Percentiles rank a stretch among this genome's conserved stretches.
Evolutionary conservation across 495 filamentous ascomycete genomes (phyloP).

Genomic region (Aspergillus steynii): DNA sequence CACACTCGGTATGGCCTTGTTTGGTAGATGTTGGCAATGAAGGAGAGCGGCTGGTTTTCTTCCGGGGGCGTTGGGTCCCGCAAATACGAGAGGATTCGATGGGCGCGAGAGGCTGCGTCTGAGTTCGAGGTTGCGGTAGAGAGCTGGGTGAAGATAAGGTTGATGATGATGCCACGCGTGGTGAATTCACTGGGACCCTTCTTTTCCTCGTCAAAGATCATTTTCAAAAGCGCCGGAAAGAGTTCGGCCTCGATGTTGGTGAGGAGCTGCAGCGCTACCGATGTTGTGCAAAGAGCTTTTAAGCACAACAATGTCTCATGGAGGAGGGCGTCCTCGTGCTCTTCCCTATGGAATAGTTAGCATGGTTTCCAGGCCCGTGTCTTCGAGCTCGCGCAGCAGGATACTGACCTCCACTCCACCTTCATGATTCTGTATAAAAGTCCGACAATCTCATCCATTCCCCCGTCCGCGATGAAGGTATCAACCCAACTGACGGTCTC

Average conservation of each 20-base stretch:
- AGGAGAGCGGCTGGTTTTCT: constrained; percentile 71
- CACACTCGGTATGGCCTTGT: constrained; percentile 88
- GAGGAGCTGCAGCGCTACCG: constrained; percentile 77
- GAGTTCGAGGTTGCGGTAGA: constrained; percentile 57
- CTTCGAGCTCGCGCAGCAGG: constrained; percentile 1
- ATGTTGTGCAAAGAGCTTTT: constrained; percentile 92
- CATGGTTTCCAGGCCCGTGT: constrained; percentile 13
- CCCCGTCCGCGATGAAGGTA: constrained; percentile 80
- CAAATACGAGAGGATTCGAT: constrained; percentile 72
- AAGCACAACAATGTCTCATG: constrained; percentile 92
- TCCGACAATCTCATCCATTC: constrained; percentile 87
- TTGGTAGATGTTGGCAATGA: constrained; percentile 86
- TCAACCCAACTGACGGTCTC: constrained; percentile 96
- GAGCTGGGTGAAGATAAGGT: constrained; percentile 82
- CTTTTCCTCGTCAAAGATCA: constrained; percentile 95
- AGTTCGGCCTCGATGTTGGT: constrained; percentile 73
- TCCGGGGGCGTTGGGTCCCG: constrained; percentile 78
- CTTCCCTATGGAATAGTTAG: constrained; percentile 63
- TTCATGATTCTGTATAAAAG: constrained; percentile 88
- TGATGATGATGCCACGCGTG: constrained; percentile 84
- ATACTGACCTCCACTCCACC: constrained; percentile 88
- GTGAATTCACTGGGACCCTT: constrained; percentile 97
- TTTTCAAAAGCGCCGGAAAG: constrained; percentile 82
- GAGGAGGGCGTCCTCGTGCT: constrained; percentile 90
- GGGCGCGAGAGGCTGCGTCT: constrained; percentile 54